Evolutionary conservation across 805 yeast genomes (phyloP), one percentile per base, ranked within the genome.

Genomic region (Jamesozyma lodderae): DNA sequence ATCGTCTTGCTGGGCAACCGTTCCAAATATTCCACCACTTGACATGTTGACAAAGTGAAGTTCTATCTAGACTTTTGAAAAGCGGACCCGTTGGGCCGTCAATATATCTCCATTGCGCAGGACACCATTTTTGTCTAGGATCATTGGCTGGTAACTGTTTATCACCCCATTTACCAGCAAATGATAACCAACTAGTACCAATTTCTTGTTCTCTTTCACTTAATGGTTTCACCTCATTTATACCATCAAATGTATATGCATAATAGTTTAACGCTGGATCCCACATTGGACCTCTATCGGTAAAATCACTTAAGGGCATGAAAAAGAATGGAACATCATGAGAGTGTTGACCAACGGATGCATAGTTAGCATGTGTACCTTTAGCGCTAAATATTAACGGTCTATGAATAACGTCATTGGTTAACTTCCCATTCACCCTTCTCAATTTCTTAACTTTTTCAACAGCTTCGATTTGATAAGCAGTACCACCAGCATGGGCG

Each of bases 341-440:
- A 0, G 95, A 79, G 57, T 90, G 95, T 54, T 88, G 95, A 0
- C 98, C 98, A 0, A 82, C 88, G n/a, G 92, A 75, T 1, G 92
- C 94, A 57, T 90, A 90, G 60, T 92, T 90, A 15, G 97, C 97
- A 63, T 90, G 98, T 0, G 98, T 90, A 0, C 98, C 98, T 45
- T 96, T 69, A 0, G 96, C 96, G 16, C 92, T 75, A 59, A 83
- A 92, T 1, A 92, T 73, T 16, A 87, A 70, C 0, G 97, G 96
- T 47, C 82, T 68, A 35, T 48, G 37, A 15, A 56, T 45, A 10
- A 57, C 42, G 53, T 86, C 94, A 37, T 87, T 63, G 17, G 83
- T 80, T 54, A 80, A 82, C 47, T 72, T 71, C 51, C 81, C 90
- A 0, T 94, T 94, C 14, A 86, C 80, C n/a, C 96, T 95, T 4